Evolutionary conservation across 306 rosid genomes (phyloP).

Genomic region (Ormosia semicastrata): DNA sequence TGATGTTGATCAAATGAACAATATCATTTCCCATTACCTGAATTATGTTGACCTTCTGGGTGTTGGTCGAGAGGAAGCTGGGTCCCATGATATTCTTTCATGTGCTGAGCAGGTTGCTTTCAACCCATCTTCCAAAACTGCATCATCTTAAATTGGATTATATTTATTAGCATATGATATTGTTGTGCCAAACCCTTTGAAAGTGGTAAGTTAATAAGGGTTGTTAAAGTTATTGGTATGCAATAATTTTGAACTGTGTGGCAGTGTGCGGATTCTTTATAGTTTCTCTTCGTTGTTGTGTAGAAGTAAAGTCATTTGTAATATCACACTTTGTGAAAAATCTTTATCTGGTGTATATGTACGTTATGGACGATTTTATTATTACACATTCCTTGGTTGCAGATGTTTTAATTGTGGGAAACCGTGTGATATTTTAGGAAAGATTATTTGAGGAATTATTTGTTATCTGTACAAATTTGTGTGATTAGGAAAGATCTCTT

Average conservation of each 20-base stretch:
- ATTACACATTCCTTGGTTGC: slow-evolving; percentile 17
- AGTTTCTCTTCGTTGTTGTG: slow-evolving; percentile 19
- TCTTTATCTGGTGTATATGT: slow-evolving; percentile 42
- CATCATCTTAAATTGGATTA: slow-evolving; percentile 55
- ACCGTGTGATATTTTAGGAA: too few relatives aligned
- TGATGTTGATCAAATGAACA: slow-evolving; percentile 78
- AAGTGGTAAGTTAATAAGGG: slow-evolving; percentile 46
- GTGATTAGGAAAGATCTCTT: too few relatives aligned
- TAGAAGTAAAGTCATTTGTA: slow-evolving; percentile 40
- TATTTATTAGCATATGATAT: slow-evolving; percentile 34
- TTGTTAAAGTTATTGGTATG: slow-evolving; percentile 38
- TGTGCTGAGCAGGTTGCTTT: slow-evolving; percentile 81
- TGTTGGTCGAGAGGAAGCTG: slow-evolving; percentile 68
- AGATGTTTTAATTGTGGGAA: background rate
- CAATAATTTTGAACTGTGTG: slow-evolving; percentile 39
- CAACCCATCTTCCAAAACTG: slow-evolving; percentile 57
- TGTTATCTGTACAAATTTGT: too few relatives aligned
- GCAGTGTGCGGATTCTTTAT: slow-evolving; percentile 47
- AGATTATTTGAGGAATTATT: too few relatives aligned
- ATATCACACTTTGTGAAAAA: slow-evolving; percentile 19
- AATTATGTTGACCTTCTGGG: slow-evolving; percentile 85
- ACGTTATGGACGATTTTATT: slow-evolving; percentile 29
- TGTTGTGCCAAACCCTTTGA: slow-evolving; percentile 36
- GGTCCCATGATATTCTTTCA: slow-evolving; percentile 56
- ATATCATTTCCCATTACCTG: slow-evolving; percentile 69